Evolutionary conservation across 805 yeast species (phyloP), one percentile per base, ranked within the genome.

Genomic region (Ogataea glucozyma): DNA sequence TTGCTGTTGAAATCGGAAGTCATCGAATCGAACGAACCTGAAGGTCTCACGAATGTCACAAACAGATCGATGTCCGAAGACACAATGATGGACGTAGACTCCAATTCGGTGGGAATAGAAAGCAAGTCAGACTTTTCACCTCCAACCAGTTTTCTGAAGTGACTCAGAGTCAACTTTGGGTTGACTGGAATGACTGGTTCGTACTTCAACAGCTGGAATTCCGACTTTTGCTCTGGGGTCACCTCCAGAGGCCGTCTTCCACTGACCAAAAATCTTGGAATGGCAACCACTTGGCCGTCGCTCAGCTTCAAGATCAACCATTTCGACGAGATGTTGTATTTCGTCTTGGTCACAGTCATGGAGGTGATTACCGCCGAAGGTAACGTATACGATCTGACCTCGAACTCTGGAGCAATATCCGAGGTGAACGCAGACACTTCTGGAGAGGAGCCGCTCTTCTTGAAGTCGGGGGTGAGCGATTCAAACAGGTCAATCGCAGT

Each of bases 401-500:
- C 58, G n/a, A 73, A 70, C 20, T 71, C 73, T 1, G 83, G 93
- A 43, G 48, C 66, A 22, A 53, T 53, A 19, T 60, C 55, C 2
- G 40, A 26, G 2, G 43, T 20, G 11, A 53, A 48, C 5, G 44
- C 48, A 11, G 68, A 52, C 9, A 17, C 54, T 39, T 30, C 22
- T 1, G 34, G 4, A 10, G 19, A 31, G 9, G 38, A 30, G 0
- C 26, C n/a, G 2, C 48, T 44, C 40, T 60, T 43, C 52, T 78
- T 70, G 44, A 60, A 57, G 59, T 85, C 74, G 17, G 85, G 78
- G 4, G 57, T 61, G 11, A 69, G 57, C 1, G 88, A 81, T 55
- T 88, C 95, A 62, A 79, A 93, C 29, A 93, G 62, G 60, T 93
- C 97, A 54, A 88, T 68, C 3, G 85, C 88, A 12, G 74, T 79